These are phyloP conservation scores for Cladosporium sp. DNA, from an alignment of 2,329 filamentous ascomycete genomes.

Conservation along the genomic window DNA sequence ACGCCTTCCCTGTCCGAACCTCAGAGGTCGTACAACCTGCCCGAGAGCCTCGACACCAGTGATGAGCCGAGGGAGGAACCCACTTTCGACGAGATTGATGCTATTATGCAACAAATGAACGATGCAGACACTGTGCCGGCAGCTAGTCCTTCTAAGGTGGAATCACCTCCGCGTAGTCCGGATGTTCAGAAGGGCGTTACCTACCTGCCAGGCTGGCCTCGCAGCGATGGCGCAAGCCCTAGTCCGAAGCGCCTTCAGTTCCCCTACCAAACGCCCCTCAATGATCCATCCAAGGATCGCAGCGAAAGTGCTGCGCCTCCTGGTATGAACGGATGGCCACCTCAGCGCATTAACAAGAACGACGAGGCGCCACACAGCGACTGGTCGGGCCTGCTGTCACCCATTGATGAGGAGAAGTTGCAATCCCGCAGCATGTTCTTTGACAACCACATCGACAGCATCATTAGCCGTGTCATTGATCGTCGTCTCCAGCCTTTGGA, in stretches of 20 bases:
- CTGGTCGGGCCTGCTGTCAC: slow-evolving; percentile 83
- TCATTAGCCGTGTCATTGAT: slow-evolving; percentile 74
- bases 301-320: slow-evolving; percentile 39
- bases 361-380: slow-evolving; percentile 70
- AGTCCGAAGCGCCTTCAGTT: slow-evolving; percentile 45
- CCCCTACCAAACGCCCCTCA: slow-evolving; percentile 12
- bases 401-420: slow-evolving; percentile 78
- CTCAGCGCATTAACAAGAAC: slow-evolving; percentile 51
- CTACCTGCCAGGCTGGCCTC: slow-evolving; percentile 33
- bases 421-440: slow-evolving; percentile 81
- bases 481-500: slow-evolving; percentile 76
- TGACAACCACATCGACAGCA: slow-evolving; percentile 79
- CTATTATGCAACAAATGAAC: slow-evolving; percentile 82
- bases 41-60: slow-evolving; percentile 17
- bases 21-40: slow-evolving; percentile 16
- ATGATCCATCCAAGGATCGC: slow-evolving; percentile 25
- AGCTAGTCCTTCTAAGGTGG: slow-evolving; percentile 1
- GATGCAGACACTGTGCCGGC: slow-evolving; percentile 37
- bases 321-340: slow-evolving; percentile 24
- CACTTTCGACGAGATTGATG: slow-evolving; percentile 81
- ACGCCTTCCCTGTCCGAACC: slow-evolving; percentile 5
- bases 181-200: slow-evolving; percentile 27
- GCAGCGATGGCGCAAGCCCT: slow-evolving; percentile 69
- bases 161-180: slow-evolving; percentile 21
- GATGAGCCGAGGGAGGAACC: slow-evolving; percentile 29